Evolutionary conservation across 2,329 filamentous ascomycete genomes (phyloP), one percentile per base, ranked within the genome.

Genomic region (Fusarium subglutinans): DNA sequence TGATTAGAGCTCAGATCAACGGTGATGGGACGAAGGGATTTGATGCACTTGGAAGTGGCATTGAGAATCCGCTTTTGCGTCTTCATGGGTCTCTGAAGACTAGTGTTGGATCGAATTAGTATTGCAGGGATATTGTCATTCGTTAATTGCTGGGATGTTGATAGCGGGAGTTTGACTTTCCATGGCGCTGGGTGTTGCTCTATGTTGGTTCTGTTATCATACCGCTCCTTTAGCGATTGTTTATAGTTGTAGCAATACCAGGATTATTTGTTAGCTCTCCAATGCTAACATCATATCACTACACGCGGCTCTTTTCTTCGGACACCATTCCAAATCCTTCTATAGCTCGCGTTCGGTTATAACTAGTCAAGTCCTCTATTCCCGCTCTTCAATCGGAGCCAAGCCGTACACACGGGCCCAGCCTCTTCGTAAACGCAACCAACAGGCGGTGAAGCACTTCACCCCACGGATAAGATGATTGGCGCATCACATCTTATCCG

Each of bases 41-140:
- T 8, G 43, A 63, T 17, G 41, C 44, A 18, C 41, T 70, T 9
- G 43, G 63, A 0, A 70, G 53, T 40, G 67, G 43, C 3, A 35
- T 70, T 18, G 51, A 66, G 26, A 70, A 66, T 10, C 38, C 45
- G 14, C 48, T 70, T 12, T 18, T 70, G 8, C 60, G 47, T 33
- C 47, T 70, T 8, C 47, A 55, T 22, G 59, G 59, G 13, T 33
- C 18, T 26, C n/a, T 70, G 9, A 65, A 59, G 24, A 33, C 35
- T 3, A 28, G 20, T 18, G 17, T 15, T 11, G 38, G 18, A 3
- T 41, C 59, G 2, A 48, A 26, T 13, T 69, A 44, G 14, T 13
- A 9, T 4, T 3, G 17, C 20, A 51, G 13, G 55, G 33, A 13
- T 30, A 3, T 7, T 26, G 17, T 37, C 20, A 50, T 10, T 26